Evolutionary conservation across 1,284 basidiomycete genomes (phyloP).

Genomic region (Ustilago esculenta): DNA sequence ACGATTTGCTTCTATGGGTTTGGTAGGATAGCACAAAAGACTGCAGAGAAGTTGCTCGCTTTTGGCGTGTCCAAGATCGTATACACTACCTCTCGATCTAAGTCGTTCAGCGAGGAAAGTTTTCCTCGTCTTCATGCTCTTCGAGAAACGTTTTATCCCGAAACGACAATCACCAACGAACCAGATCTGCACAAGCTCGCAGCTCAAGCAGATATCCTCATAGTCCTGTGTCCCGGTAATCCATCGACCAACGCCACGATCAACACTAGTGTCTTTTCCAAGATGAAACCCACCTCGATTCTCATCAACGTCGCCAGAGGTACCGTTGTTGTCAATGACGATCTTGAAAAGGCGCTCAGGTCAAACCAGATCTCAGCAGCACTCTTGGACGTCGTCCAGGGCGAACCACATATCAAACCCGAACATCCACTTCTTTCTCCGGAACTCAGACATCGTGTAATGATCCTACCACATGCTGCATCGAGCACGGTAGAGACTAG

Average conservation of each 20-base stretch:
- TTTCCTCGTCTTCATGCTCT: slow-evolving; percentile 17
- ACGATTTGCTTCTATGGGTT: slow-evolving; percentile 32
- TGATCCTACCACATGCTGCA: slow-evolving; percentile 29
- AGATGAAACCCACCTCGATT: slow-evolving; percentile 15
- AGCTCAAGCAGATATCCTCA: slow-evolving; percentile 24
- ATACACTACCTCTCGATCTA: slow-evolving; percentile 14
- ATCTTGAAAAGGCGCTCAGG: slow-evolving; percentile 11
- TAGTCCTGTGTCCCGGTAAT: slow-evolving; percentile 29
- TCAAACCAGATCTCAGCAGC: slow-evolving; percentile 17
- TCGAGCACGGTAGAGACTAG: slow-evolving; percentile 23
- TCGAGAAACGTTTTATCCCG: slow-evolving; percentile 16
- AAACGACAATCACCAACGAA: slow-evolving; percentile 11
- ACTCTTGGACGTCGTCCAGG: slow-evolving; percentile 28
- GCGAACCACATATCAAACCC: slow-evolving; percentile 15
- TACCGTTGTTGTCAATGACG: slow-evolving; percentile 21
- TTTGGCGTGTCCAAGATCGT: slow-evolving; percentile 13
- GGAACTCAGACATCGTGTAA: slow-evolving; percentile 18
- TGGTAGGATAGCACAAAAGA: slow-evolving; percentile 30
- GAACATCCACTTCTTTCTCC: slow-evolving; percentile 15
- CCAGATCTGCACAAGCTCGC: slow-evolving; percentile 12
- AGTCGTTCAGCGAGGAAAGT: slow-evolving; percentile 5
- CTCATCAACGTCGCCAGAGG: slow-evolving; percentile 33
- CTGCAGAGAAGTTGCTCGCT: slow-evolving; percentile 23
- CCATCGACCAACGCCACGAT: slow-evolving; percentile 13
- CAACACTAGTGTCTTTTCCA: slow-evolving; percentile 11